Conservation (phyloP, 2,329 filamentous ascomycete species). For the Colletotrichum spaethianum region DNA sequence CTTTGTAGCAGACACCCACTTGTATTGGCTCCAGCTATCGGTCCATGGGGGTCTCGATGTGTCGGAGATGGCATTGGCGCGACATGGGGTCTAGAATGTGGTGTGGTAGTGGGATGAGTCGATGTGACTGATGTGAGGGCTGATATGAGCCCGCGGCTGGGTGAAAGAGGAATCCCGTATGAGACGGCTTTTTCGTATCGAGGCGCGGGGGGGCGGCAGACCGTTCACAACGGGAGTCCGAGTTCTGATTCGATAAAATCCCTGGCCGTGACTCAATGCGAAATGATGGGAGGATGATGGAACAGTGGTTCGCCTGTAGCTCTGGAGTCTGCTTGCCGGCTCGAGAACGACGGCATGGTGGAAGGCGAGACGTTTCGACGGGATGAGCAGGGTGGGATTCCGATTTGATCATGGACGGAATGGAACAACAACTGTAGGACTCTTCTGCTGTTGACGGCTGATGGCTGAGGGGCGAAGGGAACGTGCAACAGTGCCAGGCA, state of each 20-base stretch:
- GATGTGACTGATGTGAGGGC: constrained; percentile 8
- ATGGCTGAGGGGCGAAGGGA: not conserved
- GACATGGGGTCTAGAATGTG: not conserved
- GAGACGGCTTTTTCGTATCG: constrained; percentile 10
- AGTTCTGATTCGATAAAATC: constrained; percentile 21
- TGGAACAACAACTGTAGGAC: not conserved
- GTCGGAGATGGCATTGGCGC: constrained; percentile 4
- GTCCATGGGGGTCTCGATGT: constrained; percentile 6
- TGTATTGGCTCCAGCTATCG: constrained; percentile 10
- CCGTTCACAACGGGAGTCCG: not conserved
- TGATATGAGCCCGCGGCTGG: not conserved
- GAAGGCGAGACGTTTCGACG: constrained; percentile 11
- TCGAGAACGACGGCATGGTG: not conserved
- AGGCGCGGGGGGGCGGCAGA: constrained; percentile 11
- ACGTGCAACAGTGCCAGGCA: not conserved
- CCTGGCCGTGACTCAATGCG: constrained; percentile 36
- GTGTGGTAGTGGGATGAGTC: constrained; percentile 37
- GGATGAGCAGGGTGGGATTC: constrained; percentile 12
- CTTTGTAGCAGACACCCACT: not conserved
- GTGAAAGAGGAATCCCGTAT: constrained; percentile 2
- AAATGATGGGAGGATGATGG: constrained; percentile 35
- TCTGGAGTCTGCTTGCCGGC: constrained; percentile 12
- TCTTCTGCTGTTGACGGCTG: not conserved
- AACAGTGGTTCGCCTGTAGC: constrained; percentile 19
- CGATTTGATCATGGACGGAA: constrained; percentile 27